Evolutionary conservation across 2,329 filamentous ascomycete genomes (phyloP), one percentile per base, ranked within the genome.

Genomic region (Fusarium coicis): DNA sequence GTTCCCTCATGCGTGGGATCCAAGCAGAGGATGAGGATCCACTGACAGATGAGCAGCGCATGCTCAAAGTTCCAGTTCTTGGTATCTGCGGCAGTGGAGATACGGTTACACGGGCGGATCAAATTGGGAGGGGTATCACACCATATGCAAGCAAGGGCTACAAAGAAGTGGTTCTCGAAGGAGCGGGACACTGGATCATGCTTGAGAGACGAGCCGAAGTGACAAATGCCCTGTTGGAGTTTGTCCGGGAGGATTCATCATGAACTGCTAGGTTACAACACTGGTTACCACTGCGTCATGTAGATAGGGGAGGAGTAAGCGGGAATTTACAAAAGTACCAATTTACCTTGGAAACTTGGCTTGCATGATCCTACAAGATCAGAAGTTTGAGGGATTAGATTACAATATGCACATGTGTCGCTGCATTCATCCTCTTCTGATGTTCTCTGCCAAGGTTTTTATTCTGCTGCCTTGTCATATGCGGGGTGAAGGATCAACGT

Each of bases 141-240:
- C 58, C 70, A 21, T 75, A 63, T 53, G 65, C 66, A 14, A 61
- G 36, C 23, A 55, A 59, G 19, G 61, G 60, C 1, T 75, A 75
- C 26, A 74, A 54, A 7, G 58, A 73, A 23, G 34, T 70, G 30
- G 36, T 44, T 19, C 32, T 70, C 5, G 32, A 69, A 36, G 57
- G 47, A 6, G 58, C 72, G 4, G 72, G 74, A 5, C 74, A 76
- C 34, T 76, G 74, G 74, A 39, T 72, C 15, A 75, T 75, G 67
- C 50, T 74, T 7, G 74, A 76, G 36, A 59, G 52, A 32, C 46
- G 61, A 19, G 61, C 53, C 9, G 68, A 74, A 18, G 50, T 76
- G 7, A 73, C 53, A 36, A 59, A 43, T 9, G 58, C 46, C 5
- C 14, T 74, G 19, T 28, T 73, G n/a, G 72, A 74, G 0, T 75